Percentiles rank a stretch among this genome's conserved stretches.
Conservation (phyloP, 306 rosid species). For the Delonix regia region DNA sequence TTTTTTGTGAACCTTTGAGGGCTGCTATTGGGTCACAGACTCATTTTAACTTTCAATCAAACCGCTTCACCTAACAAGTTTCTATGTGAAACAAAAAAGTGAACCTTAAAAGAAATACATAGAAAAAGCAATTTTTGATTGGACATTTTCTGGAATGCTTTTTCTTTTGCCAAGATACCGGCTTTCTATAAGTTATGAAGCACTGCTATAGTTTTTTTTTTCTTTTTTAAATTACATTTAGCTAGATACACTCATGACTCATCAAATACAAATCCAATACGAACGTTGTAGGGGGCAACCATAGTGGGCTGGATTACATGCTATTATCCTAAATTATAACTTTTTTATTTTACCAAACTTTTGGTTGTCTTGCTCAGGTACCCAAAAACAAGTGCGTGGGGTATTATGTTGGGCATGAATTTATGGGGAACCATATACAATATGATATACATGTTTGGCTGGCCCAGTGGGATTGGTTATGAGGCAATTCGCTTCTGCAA, state of each 20-base stretch:
- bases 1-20: not conserved
- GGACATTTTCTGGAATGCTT: constrained; percentile 9
- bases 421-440: constrained; percentile 97
- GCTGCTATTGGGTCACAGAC: not conserved
- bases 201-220: not conserved
- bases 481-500: constrained; percentile 85
- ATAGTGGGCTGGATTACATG: constrained; percentile 13
- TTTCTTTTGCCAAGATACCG: constrained; percentile 16
- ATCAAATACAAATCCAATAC: not conserved
- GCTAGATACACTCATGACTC: not conserved
- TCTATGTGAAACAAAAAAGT: constrained; percentile 10
- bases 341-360: no score
- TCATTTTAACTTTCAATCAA: not conserved
- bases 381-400: constrained; percentile 97
- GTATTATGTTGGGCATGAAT: constrained; percentile 96
- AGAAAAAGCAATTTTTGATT: not conserved
- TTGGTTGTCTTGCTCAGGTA: constrained; percentile 60
- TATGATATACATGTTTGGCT: constrained; percentile 87
- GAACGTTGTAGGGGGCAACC: constrained; percentile 1
- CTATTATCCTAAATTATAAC: constrained; percentile 2
- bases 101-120: not conserved
- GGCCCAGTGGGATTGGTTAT: constrained; percentile 76
- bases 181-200: constrained; percentile 25
- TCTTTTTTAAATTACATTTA: not conserved
- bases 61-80: not conserved